Conservation (phyloP, 108 stramenopile species). For the Nannochloropsis salina region DNA sequence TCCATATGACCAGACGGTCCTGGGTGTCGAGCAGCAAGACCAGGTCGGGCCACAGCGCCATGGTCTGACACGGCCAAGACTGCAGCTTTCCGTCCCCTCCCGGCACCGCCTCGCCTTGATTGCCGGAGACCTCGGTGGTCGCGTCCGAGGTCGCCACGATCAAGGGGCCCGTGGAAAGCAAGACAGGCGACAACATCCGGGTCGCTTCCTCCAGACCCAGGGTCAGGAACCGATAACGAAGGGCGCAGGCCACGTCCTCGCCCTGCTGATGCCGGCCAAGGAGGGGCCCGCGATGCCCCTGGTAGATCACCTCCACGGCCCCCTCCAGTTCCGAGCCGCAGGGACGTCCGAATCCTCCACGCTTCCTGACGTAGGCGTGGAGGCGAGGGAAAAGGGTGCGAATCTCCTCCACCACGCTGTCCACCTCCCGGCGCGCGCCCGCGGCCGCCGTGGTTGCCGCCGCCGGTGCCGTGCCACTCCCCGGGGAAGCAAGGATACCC, state of each 20-base stretch:
- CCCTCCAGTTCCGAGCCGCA: background rate
- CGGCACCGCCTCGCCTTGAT: too few species aligned
- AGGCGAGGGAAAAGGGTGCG: background rate
- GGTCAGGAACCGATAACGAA: background rate
- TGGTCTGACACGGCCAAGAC: background rate
- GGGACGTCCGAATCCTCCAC: background rate
- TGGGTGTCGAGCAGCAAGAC: background rate
- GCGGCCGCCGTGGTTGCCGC: background rate
- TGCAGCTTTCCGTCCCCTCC: background rate
- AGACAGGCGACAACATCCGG: background rate
- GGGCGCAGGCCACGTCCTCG: background rate
- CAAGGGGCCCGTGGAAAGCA: background rate
- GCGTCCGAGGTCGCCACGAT: background rate
- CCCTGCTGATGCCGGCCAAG: background rate
- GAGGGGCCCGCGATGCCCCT: background rate
- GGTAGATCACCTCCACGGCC: background rate
- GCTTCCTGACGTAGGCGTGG: background rate
- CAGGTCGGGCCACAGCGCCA: background rate
- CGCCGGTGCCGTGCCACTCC: too few species aligned
- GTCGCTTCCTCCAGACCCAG: background rate
- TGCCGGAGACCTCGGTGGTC: too few species aligned
- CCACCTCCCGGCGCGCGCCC: background rate
- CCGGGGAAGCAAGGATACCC: too few species aligned
- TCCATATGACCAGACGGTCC: background rate
- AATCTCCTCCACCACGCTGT: background rate